Base-by-base conservation (phyloP, 2,329 filamentous ascomycete genomes). In the Trichoderma guizhouense region DNA sequence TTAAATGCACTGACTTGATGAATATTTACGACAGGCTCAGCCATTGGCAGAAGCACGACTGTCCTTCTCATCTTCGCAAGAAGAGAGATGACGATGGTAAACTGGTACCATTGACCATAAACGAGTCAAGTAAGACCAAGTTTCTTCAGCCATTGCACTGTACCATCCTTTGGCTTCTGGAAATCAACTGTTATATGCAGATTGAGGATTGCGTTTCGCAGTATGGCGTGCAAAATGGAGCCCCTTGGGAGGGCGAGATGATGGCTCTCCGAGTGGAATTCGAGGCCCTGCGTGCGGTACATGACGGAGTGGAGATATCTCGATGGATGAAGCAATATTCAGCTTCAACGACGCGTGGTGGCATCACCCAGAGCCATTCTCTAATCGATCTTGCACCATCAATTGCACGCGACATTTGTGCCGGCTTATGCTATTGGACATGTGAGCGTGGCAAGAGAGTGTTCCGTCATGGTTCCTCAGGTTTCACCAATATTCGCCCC, bases 141-240 rank as follows among this genome's bases (percentile, higher is more conserved):
- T 69, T 69, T 51, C 24, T 69, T 18, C 53, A 47, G 14, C 65
- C 65, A n/a, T 14, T 69, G 28, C 65, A 61, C 5, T 69, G 65
- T 6, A 51, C 36, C 3, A 43, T 51, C 55, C 53, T 69, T 34
- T 69, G 65, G 65, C 26, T 69, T 34, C 55, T 60, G n/a, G 53
- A 69, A 60, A 47, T 47, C 39, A 69, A 69, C 15, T 69, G 65
- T 51, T 69, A 61, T 14, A n/a, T 69, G 55, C 65, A 69, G 53
- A 30, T 69, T 21, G 65, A 61, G 34, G 65, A 58, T 14, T 69
- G 65, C 36, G 36, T 69, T 34, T 69, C 55, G 5, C 55, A 47
- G n/a, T 60, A 69, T 21, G 55, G 65, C 12, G 28, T 69, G 55
- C 65, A 47, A 34, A 24, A 9, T 11, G 36, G 26, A 32, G 26